Evolutionary conservation across 176 grass and related monocot genomes (phyloP), one percentile per base, ranked within the genome.

Genomic region (Ananas comosus): DNA sequence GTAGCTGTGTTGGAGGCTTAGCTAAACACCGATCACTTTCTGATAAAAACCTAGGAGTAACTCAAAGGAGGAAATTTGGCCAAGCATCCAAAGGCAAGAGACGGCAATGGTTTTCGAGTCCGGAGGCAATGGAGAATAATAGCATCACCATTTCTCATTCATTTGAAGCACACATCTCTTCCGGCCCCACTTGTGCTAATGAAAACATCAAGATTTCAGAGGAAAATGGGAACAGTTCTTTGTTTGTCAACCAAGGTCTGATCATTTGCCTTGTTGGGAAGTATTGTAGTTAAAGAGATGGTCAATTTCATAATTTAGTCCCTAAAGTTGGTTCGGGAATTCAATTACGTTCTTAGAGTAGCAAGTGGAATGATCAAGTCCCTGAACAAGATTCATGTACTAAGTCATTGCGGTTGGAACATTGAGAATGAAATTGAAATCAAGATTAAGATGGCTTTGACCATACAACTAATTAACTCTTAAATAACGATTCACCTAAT

Each of bases 221-320:
- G 63, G 79, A 87, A 76, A 85, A 73, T 12, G 53, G 69, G 23
- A 81, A 81, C 52, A 80, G 80, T 22, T 63, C 76, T 64, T 80
- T 72, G 74, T 88, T 84, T 79, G 71, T 88, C 53, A 96, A 96
- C 71, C 82, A 96, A 86, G 91, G 91, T 96, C 80, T 63, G 56
- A 67, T 65, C 50, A 47, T 24, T 19, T 51, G 9, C 6, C 12
- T 64, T 49, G 47, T 13, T 48, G 23, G 51, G 22, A 18, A 13
- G 21, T 24, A 13, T 64, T 73, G 64, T 28, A 67, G 10, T 16
- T 17, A 4, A 22, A 67, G 24, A 28, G 11, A 9, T 6, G 17
- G 24, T 13, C 64, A 29, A 67, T 67, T 67, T 22, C 64, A 67
- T 33, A 29, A 67, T 67, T 22, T 9, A 67, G 17, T 22, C 14